Percentiles rank a stretch among this genome's conserved stretches.
Conservation (phyloP, 1,284 basidiomycete genomes). For the Ceratobasidium sp. region DNA sequence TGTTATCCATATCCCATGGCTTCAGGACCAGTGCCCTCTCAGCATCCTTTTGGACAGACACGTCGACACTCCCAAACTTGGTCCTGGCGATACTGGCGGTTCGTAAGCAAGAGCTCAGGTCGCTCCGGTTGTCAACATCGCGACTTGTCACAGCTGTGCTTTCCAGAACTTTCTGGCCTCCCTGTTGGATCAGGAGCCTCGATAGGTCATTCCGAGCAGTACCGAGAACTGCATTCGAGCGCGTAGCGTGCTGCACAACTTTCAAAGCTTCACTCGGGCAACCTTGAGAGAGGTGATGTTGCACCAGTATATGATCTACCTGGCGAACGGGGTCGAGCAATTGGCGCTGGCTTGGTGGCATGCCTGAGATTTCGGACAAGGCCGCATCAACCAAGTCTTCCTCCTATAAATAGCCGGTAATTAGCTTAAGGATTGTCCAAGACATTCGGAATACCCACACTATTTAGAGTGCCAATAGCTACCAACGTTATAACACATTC, state of each 20-base stretch:
- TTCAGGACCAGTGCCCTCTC: slow-evolving; percentile 75
- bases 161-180: slow-evolving; percentile 58
- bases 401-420: slow-evolving; percentile 60
- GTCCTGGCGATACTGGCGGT: slow-evolving; percentile 57
- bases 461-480: slow-evolving; percentile 83
- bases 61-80: slow-evolving; percentile 54
- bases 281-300: slow-evolving; percentile 60
- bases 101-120: slow-evolving; percentile 59
- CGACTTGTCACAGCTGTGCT: slow-evolving; percentile 45
- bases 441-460: slow-evolving; percentile 1
- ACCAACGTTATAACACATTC: slow-evolving; percentile 84
- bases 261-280: slow-evolving; percentile 33
- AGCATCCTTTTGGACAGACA: slow-evolving; percentile 56
- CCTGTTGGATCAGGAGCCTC: slow-evolving; percentile 62
- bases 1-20: slow-evolving; percentile 68
- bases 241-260: slow-evolving; percentile 34
- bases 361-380: slow-evolving; percentile 78
- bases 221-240: slow-evolving; percentile 45
- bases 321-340: slow-evolving; percentile 72
- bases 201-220: slow-evolving; percentile 63
- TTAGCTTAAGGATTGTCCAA: neutral
- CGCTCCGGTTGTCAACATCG: slow-evolving; percentile 48
- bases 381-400: slow-evolving; percentile 87
- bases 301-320: slow-evolving; percentile 72
- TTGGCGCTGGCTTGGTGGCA: slow-evolving; percentile 70